Base-by-base conservation (phyloP, 139 green algal species). In the Haematococcus sp. region DNA sequence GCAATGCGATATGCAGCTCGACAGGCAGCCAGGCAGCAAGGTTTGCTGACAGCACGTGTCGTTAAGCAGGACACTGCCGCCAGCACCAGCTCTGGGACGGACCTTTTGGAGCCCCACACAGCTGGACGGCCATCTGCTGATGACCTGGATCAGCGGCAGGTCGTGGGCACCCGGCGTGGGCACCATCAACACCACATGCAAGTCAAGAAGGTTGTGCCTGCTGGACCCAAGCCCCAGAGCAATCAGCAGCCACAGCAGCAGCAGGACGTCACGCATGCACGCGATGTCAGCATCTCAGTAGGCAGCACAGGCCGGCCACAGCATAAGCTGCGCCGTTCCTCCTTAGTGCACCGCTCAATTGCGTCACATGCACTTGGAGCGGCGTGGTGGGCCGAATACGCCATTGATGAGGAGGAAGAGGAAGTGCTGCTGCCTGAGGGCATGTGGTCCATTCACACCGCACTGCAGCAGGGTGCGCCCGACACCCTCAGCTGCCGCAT, bases 81-180 rank as follows among this genome's bases (percentile, higher is more conserved):
- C 23, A 34, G 4, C 25, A 33, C 7, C 23, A 9, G n/a, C 25
- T 65, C 11, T 33, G n/a, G 30, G 58, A 65, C 25, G 11, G 23
- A 65, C n/a, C n/a, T 22, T 9, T 11, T 40, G 58, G 58, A 65
- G 58, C 58, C 11, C 4, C 23, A 35, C n/a, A 40, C n/a, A n/a
- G 17, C 11, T 30, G n/a, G 58, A 2, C 58, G 25, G 25, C 23
- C n/a, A 65, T 34, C 58, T 40, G 58, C n/a, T 33, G 58, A 65
- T 34, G 58, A 56, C 40, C 40, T 54, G 28, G 68, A 74, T 35
- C 68, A 77, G 60, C 31, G 58, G 52, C 32, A 75, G 52, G 13
- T 75, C 27, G 54, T 75, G 65, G 52, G 31, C 5, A 16, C 69
- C 51, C 23, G 69, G 40, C 40, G 40, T 49, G 40, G 40, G 7